Conservation (phyloP, 176 grass and related monocot genomes). For the Tuctoria greenei region DNA sequence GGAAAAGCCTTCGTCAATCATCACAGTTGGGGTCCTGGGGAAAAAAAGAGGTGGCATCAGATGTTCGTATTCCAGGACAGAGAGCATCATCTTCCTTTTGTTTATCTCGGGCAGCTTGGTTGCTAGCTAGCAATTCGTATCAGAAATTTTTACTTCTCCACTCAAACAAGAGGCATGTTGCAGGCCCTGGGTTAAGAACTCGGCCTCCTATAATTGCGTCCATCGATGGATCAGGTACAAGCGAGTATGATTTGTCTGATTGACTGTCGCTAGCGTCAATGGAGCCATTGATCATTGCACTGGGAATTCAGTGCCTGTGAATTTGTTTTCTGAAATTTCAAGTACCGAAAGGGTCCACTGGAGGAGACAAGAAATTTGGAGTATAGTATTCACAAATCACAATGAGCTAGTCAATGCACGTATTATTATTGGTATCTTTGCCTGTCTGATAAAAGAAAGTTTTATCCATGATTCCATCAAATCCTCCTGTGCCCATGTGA, state of each 20-base stretch:
- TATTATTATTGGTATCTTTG: slow-evolving; percentile 41
- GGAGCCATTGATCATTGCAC: slow-evolving; percentile 30
- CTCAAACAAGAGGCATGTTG: slow-evolving; percentile 32
- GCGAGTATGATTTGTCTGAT: slow-evolving; percentile 38
- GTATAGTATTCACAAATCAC: slow-evolving; percentile 37
- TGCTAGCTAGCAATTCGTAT: slow-evolving; percentile 39
- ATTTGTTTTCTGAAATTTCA: background rate
- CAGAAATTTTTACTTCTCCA: slow-evolving; percentile 35
- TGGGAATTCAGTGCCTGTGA: background rate
- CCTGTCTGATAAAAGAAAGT: slow-evolving; percentile 27
- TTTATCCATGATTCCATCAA: slow-evolving; percentile 52
- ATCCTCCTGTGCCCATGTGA: slow-evolving; percentile 49
- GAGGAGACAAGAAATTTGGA: slow-evolving; percentile 34
- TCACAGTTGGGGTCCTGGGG: slow-evolving; percentile 48
- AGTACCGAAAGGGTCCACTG: slow-evolving; percentile 17
- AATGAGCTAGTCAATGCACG: slow-evolving; percentile 40
- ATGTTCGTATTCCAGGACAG: slow-evolving; percentile 54
- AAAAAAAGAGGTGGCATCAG: slow-evolving; percentile 42
- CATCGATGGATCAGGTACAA: background rate
- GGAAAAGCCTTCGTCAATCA: slow-evolving; percentile 42
- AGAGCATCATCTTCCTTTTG: slow-evolving; percentile 59
- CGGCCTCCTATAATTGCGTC: slow-evolving; percentile 32
- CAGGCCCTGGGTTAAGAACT: slow-evolving; percentile 20
- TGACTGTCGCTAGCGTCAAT: slow-evolving; percentile 42
- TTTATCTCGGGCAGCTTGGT: slow-evolving; percentile 42